Conservation (phyloP, 345 rosid species). For the Brassica rapa region DNA sequence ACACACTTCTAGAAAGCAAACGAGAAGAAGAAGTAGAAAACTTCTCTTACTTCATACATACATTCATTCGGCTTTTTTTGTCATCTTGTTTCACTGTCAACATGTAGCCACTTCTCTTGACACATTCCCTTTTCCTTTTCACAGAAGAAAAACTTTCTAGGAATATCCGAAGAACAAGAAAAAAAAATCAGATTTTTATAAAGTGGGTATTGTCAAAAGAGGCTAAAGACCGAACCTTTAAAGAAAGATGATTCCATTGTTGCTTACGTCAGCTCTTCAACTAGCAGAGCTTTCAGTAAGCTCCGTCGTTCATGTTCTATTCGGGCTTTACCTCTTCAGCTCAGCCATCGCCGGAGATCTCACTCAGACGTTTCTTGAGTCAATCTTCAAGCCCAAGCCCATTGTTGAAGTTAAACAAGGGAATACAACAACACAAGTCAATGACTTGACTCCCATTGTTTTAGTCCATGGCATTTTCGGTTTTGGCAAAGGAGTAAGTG, state of each 20-base stretch:
- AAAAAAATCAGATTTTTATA: neutral
- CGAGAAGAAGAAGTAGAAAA: slow-evolving; percentile 20
- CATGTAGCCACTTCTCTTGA: neutral
- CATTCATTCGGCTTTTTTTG: neutral
- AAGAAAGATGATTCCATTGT: slow-evolving; percentile 62
- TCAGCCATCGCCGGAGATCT: slow-evolving; percentile 90
- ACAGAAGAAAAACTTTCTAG: neutral
- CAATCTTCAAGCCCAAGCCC: slow-evolving; percentile 53
- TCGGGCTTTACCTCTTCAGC: slow-evolving; percentile 83
- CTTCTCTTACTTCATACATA: neutral
- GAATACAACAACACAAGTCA: slow-evolving; percentile 27
- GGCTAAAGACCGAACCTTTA: neutral
- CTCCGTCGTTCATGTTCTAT: slow-evolving; percentile 67
- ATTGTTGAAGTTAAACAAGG: slow-evolving; percentile 42
- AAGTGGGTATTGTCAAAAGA: neutral
- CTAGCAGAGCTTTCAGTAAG: slow-evolving; percentile 78
- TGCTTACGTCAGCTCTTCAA: slow-evolving; percentile 64
- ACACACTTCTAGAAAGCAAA: slow-evolving; percentile 13
- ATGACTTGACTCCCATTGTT: slow-evolving; percentile 79
- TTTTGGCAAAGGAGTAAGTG: slow-evolving; percentile 92
- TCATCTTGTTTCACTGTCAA: neutral
- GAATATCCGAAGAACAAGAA: neutral
- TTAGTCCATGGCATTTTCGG: slow-evolving; percentile 98
- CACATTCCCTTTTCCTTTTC: neutral
- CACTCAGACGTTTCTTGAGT: slow-evolving; percentile 56